phyloP scores from a whole-genome alignment of 805 yeast genomes.

The Metschnikowia gelsemii region DNA sequence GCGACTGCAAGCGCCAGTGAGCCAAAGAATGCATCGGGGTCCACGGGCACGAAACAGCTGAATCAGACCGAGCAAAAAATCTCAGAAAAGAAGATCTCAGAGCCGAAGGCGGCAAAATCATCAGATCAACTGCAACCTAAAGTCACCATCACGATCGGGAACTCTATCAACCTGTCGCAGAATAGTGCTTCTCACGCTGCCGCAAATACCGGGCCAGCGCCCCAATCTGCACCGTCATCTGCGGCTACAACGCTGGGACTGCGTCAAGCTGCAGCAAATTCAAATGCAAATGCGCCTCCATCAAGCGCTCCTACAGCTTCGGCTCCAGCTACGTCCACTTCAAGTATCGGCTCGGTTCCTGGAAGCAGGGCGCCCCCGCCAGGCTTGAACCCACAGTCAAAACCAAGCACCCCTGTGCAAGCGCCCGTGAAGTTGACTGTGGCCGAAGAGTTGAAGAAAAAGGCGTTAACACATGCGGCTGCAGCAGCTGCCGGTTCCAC shows the following conservation, averaged over 20 bases:
- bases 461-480: conserved; percentile 19
- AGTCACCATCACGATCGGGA: conserved; percentile 10
- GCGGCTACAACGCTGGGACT: not conserved
- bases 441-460: conserved; percentile 22
- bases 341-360: no score
- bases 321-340: conserved; percentile 3
- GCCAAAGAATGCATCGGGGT: not conserved
- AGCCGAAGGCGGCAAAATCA: not conserved
- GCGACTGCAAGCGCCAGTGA: not conserved
- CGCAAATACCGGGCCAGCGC: not conserved
- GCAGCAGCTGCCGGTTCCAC: conserved; percentile 8
- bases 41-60: not conserved
- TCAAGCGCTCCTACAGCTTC: conserved; percentile 3
- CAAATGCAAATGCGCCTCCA: not conserved
- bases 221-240: not conserved
- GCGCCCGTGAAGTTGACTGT: conserved; percentile 11
- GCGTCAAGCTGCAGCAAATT: not conserved
- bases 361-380: conserved; percentile 23
- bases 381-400: conserved; percentile 17
- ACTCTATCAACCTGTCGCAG: conserved; percentile 3
- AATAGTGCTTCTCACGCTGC: not conserved
- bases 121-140: conserved; percentile 3
- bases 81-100: not conserved
- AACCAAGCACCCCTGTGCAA: conserved; percentile 17
- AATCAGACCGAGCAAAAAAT: not conserved